Conservation (phyloP, 2,329 filamentous ascomycete species). For the Sclerotiophoma versabilis region DNA sequence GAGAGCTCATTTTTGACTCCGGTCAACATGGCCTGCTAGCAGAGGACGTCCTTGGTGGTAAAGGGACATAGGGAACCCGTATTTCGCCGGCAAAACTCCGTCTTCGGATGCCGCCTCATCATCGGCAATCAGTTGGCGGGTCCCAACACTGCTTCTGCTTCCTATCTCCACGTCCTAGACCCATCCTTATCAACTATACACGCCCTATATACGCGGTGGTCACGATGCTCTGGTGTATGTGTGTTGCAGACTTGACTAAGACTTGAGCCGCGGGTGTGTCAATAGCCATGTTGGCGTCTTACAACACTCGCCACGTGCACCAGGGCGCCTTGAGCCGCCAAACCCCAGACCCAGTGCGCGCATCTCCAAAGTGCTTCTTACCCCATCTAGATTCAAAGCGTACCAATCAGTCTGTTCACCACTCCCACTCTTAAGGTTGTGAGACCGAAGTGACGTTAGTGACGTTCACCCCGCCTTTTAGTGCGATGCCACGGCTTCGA, state of each 20-base stretch:
- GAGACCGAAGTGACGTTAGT: slow-evolving; percentile 9
- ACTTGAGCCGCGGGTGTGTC: slow-evolving; percentile 22
- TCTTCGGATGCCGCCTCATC: slow-evolving; percentile 6
- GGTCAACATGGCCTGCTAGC: neutral
- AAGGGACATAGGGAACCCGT: neutral
- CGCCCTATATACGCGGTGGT: slow-evolving; percentile 4
- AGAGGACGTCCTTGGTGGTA: neutral
- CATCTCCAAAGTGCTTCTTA: slow-evolving; percentile 1
- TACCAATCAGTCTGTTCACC: neutral
- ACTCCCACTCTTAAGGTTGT: slow-evolving; percentile 26
- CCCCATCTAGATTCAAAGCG: neutral
- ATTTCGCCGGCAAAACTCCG: neutral
- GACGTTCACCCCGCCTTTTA: slow-evolving; percentile 27
- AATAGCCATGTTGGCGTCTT: slow-evolving; percentile 7
- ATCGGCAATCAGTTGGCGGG: slow-evolving; percentile 3
- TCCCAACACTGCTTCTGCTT: neutral
- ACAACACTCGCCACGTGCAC: neutral
- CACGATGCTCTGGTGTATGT: neutral
- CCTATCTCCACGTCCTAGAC: neutral
- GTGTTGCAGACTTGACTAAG: slow-evolving; percentile 15
- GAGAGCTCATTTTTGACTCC: neutral
- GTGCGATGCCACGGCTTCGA: slow-evolving; percentile 9
- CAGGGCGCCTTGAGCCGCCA: slow-evolving; percentile 1
- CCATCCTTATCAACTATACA: slow-evolving; percentile 13
- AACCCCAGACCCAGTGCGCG: neutral